Base-by-base conservation (phyloP, 2,329 filamentous ascomycete species). In the Pyrenochaeta sp. region DNA sequence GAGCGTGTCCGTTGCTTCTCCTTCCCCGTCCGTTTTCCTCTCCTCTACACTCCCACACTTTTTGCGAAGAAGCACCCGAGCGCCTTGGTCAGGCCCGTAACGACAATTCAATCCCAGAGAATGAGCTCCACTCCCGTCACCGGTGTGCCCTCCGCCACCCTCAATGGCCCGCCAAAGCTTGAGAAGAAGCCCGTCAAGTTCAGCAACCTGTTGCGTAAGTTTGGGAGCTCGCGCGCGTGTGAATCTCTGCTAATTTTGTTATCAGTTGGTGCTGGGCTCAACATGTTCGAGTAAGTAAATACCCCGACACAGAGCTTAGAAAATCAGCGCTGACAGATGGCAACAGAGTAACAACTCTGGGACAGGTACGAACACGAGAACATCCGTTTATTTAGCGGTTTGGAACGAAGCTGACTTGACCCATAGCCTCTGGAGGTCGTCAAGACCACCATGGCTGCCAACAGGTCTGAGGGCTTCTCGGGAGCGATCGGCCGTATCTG, bases 151-250 rank as follows among this genome's bases (percentile, higher is more conserved):
- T 53, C 50, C 41, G 69, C 76, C 74, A 44, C 51, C 24, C 42
- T 41, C 21, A 50, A 35, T 28, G 54, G 48, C 23, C 76, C 77
- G 72, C 74, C 78, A 73, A 77, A 74, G 75, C 79, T 95, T 73
- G 92, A 96, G 87, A 97, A 97, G 89, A 97, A 97, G 85, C 94
- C 94, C 60, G 84, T 99, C 84, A 97, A 96, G 85, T 97, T 97
- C 83, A 96, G 91, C 81, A 99, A 99, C 80, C 77, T 99, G 83
- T 81, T 99, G 69, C 85, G 80, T 83, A 69, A 71, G 80, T 79
- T 8, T 14, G 30, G 7, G 15, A 13, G 5, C 7, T n/a, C 11
- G 13, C 10, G 11, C 2, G 4, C 19, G 3, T 20, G 30, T 32
- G 31, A 35, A 26, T 22, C 17, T 36, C 34, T 54, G 59, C 68